Percentiles rank a stretch among this genome's conserved stretches.
Conservation (phyloP, 2,329 filamentous ascomycete species). For the Monilinia fructicola region DNA sequence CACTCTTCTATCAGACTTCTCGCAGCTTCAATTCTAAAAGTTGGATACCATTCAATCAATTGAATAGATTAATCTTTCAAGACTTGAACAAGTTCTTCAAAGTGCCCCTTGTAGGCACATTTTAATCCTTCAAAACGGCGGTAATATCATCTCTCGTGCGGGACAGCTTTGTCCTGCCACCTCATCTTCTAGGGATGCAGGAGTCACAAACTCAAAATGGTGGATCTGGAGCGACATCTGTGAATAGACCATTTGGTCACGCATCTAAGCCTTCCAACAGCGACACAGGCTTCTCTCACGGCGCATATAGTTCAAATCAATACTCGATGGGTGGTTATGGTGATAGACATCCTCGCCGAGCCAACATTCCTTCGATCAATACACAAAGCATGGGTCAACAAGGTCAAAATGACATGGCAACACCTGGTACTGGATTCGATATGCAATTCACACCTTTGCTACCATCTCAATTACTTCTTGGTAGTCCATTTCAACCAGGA, state of each 20-base stretch:
- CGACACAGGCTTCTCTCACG: conserved; percentile 89
- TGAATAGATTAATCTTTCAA: conserved; percentile 22
- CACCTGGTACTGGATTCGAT: conserved; percentile 85
- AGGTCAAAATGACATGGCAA: conserved; percentile 70
- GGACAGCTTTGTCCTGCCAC: conserved; percentile 81
- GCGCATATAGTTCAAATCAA: conserved; percentile 83
- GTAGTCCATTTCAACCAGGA: conserved; percentile 94
- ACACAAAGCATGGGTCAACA: conserved; percentile 65
- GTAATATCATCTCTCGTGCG: conserved; percentile 72
- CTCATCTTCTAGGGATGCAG: conserved; percentile 90
- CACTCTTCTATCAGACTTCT: conserved; percentile 15
- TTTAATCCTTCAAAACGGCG: conserved; percentile 74
- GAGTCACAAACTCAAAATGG: conserved; percentile 66
- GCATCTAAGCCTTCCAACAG: conserved; percentile 79
- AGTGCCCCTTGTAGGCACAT: conserved; percentile 40
- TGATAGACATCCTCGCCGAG: conserved; percentile 80
- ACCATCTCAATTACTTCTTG: conserved; percentile 89
- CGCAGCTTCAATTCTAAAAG: conserved; percentile 24
- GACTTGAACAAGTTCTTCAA: conserved; percentile 39
- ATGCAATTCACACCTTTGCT: conserved; percentile 98
- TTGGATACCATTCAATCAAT: conserved; percentile 24
- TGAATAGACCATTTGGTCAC: conserved; percentile 64
- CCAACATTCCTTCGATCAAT: conserved; percentile 90
- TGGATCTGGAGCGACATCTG: conserved; percentile 54
- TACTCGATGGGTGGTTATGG: conserved; percentile 71